Percentiles rank a stretch among this genome's conserved stretches.
phyloP scores from a whole-genome alignment of 371 early-diverging fungal genomes.

The Mucor plumbeus region DNA sequence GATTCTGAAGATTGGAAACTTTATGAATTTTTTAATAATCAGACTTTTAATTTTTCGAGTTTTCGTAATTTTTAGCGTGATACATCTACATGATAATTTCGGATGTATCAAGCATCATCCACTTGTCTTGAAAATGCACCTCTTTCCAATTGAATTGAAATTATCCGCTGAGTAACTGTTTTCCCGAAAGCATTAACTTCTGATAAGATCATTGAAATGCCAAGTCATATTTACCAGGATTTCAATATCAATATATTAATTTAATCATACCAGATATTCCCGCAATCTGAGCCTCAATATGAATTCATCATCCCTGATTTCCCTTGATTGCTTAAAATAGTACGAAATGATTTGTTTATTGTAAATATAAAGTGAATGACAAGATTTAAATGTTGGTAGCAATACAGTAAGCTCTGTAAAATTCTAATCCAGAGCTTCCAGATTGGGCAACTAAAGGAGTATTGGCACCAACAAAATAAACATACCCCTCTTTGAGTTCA shows the following conservation, averaged over 20 bases:
- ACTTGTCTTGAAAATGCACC: too few species aligned
- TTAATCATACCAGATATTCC: neutral
- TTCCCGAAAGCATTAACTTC: neutral
- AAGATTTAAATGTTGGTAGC: slow-evolving; percentile 15
- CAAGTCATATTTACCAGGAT: neutral
- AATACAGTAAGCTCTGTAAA: slow-evolving; percentile 68
- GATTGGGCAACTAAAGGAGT: slow-evolving; percentile 54
- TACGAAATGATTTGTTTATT: neutral
- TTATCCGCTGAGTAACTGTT: neutral
- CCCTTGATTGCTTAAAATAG: neutral
- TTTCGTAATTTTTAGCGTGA: too few species aligned
- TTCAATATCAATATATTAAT: neutral
- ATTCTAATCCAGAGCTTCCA: slow-evolving; percentile 50
- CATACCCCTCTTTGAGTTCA: slow-evolving; percentile 57
- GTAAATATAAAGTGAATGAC: neutral
- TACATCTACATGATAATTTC: too few species aligned
- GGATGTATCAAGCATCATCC: too few species aligned
- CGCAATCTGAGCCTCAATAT: neutral
- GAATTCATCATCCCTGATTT: neutral
- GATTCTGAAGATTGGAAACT: too few species aligned
- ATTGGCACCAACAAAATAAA: slow-evolving; percentile 72
- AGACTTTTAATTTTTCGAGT: too few species aligned
- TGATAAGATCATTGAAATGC: neutral
- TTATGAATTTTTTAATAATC: too few species aligned
- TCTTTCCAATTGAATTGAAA: neutral